Conservation (phyloP, 2,329 filamentous ascomycete genomes). For the Cladosporium cucumerinum region DNA sequence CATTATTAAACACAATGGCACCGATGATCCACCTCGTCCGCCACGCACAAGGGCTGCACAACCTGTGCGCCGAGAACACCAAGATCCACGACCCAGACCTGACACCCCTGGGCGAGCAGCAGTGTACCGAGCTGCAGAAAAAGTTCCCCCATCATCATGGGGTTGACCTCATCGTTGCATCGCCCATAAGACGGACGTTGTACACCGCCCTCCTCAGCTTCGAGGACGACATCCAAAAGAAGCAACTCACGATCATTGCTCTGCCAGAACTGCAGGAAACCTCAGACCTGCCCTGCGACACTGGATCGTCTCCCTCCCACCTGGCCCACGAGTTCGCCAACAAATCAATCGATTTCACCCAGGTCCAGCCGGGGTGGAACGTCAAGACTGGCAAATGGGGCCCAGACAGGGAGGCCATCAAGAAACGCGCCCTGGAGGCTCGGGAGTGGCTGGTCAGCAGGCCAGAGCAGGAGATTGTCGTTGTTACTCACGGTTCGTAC, state of each 20-base stretch:
- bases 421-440: constrained; percentile 58
- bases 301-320: constrained; percentile 57
- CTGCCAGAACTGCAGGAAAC: constrained; percentile 79
- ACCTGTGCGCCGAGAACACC: constrained; percentile 68
- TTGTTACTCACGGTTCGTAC: constrained; percentile 70
- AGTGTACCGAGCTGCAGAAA: constrained; percentile 64
- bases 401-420: constrained; percentile 51
- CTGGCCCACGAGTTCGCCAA: constrained; percentile 60
- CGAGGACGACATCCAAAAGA: constrained; percentile 49
- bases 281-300: constrained; percentile 70
- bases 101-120: constrained; percentile 69
- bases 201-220: constrained; percentile 74
- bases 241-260: constrained; percentile 55
- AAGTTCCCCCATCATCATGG: constrained; percentile 63
- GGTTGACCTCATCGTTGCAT: constrained; percentile 70
- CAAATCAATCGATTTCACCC: constrained; percentile 58
- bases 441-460: constrained; percentile 54
- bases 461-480: constrained; percentile 64
- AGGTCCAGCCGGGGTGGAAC: constrained; percentile 64
- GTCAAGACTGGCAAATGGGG: constrained; percentile 56
- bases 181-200: constrained; percentile 76
- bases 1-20: constrained; percentile 28
- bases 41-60: constrained; percentile 75
- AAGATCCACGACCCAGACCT: constrained; percentile 72
- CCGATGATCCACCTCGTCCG: constrained; percentile 64